Evolutionary conservation across 352 stramenopile genomes (phyloP), one percentile per base, ranked within the genome.

Genomic region (Globisporangium cystogenes): DNA sequence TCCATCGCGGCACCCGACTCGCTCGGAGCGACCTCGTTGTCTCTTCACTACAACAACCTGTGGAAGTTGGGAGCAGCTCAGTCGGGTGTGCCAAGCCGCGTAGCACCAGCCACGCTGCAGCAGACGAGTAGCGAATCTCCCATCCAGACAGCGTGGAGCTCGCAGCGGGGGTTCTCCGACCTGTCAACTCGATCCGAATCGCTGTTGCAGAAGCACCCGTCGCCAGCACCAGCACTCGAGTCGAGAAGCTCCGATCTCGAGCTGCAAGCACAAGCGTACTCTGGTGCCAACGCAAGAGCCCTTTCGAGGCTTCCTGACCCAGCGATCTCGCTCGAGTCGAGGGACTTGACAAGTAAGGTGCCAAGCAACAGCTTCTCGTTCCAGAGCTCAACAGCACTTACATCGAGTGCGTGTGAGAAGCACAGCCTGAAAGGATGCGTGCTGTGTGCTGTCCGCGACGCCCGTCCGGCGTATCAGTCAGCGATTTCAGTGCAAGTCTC

Each of bases 341-440:
- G 8, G 12, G 40, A 45, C 7, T 4, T 1, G 12, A 37, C 24
- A 7, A 53, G 16, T 10, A n/a, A 24, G 35, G n/a, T 14, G 15
- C 4, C 24, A 21, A 23, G 24, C 14, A 40, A 15, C 29, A 4
- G n/a, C 12, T 21, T 23, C 23, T 8, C n/a, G n/a, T 7, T 31
- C 14, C 53, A 51, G 36, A 31, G n/a, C 2, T 27, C 14, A 23
- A 20, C 18, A 11, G 6, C 20, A 33, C n/a, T 39, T 42, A 12
- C 29, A 26, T 23, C 40, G 20, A 27, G 40, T 5, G 3, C 21
- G 1, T 87, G 78, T 15, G 39, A 35, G 10, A 86, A 85, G 31
- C 81, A 92, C 57, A 81, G 69, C 18, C 62, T 90, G 4, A 68
- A 74, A 15, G 73, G 70, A 1, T 92, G 81, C 29, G 75, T 92